These are phyloP conservation scores for Geotrichum siamense DNA, from an alignment of 1,139 yeast genomes.

Conservation along the genomic window DNA sequence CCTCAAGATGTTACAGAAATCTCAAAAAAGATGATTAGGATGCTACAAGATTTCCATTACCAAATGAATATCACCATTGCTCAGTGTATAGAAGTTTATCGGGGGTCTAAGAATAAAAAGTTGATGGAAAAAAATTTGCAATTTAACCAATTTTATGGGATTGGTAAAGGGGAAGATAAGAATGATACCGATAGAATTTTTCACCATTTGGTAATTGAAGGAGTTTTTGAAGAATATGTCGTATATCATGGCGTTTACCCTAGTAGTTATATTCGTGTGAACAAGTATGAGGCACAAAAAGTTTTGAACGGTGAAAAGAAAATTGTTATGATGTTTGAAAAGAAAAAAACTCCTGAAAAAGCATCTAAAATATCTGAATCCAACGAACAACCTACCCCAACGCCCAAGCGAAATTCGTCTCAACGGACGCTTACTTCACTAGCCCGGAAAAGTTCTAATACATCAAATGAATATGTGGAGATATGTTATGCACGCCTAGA, in stretches of 20 bases:
- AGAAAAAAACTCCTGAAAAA: conserved; percentile 3
- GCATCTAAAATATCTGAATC: background rate
- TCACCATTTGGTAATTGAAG: conserved; percentile 63
- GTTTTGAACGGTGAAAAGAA: conserved; percentile 43
- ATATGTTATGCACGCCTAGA: conserved; percentile 10
- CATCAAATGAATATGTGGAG: background rate
- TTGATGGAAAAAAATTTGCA: conserved; percentile 40
- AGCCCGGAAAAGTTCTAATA: background rate
- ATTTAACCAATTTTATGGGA: conserved; percentile 38
- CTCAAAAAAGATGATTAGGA: conserved; percentile 51
- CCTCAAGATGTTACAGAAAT: conserved; percentile 63
- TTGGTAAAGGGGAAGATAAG: conserved; percentile 58
- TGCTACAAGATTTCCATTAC: conserved; percentile 42
- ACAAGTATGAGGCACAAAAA: conserved; percentile 38
- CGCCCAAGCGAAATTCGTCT: background rate
- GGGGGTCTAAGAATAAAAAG: conserved; percentile 63
- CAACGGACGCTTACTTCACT: background rate
- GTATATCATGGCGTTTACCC: conserved; percentile 74
- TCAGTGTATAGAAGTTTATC: conserved; percentile 75
- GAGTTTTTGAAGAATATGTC: conserved; percentile 65
- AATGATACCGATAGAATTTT: conserved; percentile 75
- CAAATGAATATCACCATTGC: conserved; percentile 53
- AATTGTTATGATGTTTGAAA: conserved; percentile 43
- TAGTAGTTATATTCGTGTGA: conserved; percentile 63
- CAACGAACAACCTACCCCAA: background rate